Evolutionary conservation across 176 grass and related monocot genomes (phyloP).

Genomic region (Tillandsia leiboldiana): DNA sequence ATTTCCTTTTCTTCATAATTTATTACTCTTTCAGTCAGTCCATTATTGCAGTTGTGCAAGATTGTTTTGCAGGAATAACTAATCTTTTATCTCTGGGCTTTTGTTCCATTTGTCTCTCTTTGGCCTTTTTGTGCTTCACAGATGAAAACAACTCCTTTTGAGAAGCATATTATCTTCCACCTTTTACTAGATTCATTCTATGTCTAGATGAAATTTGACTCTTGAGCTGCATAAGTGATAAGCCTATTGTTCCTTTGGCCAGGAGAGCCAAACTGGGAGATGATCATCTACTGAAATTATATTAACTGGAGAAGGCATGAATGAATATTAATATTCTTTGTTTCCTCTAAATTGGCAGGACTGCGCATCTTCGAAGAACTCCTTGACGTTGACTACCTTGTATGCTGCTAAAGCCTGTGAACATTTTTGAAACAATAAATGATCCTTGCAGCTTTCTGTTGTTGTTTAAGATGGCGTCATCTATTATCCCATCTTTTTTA

Average conservation of each 20-base stretch:
- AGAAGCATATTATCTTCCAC: not conserved
- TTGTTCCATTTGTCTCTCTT: not conserved
- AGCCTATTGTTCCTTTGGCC: not conserved
- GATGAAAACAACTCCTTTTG: not conserved
- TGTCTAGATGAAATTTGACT: not conserved
- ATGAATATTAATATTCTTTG: conserved; percentile 1
- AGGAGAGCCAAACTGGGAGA: not conserved
- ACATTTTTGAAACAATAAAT: conserved; percentile 1
- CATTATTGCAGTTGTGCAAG: conserved; percentile 1
- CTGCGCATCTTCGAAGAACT: conserved; percentile 96
- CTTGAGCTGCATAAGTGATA: not conserved
- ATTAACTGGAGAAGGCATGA: not conserved
- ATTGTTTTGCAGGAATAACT: not conserved
- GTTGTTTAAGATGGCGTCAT: conserved; percentile 15
- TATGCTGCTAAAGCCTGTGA: conserved; percentile 29
- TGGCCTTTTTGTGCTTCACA: not conserved
- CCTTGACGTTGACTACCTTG: conserved; percentile 74
- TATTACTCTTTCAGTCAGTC: not conserved
- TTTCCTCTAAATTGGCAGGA: conserved; percentile 30
- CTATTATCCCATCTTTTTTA: conserved; percentile 16
- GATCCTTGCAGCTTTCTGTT: conserved; percentile 11
- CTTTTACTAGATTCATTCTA: not conserved
- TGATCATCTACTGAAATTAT: too few species aligned
- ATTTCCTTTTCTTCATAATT: conserved; percentile 3
- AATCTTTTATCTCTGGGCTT: not conserved